Conservation (phyloP, 2,329 filamentous ascomycete species). For the Domatiomyces catenatus region DNA sequence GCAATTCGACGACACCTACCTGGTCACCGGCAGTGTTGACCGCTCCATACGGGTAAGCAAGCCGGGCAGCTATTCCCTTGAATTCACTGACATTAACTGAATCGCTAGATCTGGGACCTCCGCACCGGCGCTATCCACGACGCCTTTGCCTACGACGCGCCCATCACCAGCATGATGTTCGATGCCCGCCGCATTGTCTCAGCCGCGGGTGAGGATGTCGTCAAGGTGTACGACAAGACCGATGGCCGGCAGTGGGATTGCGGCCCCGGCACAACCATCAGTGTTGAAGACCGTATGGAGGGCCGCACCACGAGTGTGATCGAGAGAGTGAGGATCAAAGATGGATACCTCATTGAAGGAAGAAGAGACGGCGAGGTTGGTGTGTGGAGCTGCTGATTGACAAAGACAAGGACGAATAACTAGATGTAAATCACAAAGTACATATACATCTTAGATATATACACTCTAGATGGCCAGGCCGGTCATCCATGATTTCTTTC, state of each 20-base stretch:
- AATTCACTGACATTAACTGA: not conserved
- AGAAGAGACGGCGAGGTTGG: slow-evolving; percentile 75
- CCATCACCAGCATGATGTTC: slow-evolving; percentile 95
- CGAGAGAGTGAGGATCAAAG: slow-evolving; percentile 76
- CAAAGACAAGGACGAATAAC: not conserved
- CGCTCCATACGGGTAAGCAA: slow-evolving; percentile 75
- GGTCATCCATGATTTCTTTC: not conserved
- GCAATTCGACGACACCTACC: slow-evolving; percentile 89
- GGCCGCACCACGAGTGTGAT: slow-evolving; percentile 53
- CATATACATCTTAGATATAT: not conserved
- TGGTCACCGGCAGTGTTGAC: slow-evolving; percentile 86
- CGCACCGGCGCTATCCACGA: slow-evolving; percentile 90
- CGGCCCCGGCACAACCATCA: slow-evolving; percentile 54
- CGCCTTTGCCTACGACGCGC: slow-evolving; percentile 85
- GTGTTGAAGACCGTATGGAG: slow-evolving; percentile 42
- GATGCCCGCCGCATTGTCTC: slow-evolving; percentile 77
- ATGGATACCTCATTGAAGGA: slow-evolving; percentile 87
- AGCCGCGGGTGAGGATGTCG: slow-evolving; percentile 80
- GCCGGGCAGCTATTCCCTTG: not conserved
- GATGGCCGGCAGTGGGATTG: slow-evolving; percentile 95
- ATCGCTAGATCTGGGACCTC: slow-evolving; percentile 82
- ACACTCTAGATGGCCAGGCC: too few relatives aligned
- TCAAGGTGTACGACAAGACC: slow-evolving; percentile 96
- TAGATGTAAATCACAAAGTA: not conserved
- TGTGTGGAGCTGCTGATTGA: slow-evolving; percentile 61